Evolutionary conservation across 768 basidiomycete genomes (phyloP).

Genomic region (Ephemerocybe angulata): DNA sequence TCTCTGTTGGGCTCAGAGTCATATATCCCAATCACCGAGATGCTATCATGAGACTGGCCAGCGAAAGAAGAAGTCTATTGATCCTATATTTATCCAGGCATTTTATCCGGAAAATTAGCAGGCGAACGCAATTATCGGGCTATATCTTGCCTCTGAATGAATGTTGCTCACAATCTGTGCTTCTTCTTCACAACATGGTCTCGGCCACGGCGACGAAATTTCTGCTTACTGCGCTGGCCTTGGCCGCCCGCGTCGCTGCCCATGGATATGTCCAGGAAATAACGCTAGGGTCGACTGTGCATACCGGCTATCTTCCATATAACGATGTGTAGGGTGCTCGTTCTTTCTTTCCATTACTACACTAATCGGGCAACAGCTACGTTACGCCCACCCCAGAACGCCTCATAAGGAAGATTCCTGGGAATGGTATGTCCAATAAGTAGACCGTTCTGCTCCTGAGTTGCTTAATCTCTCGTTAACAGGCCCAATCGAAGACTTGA

Average conservation of each 20-base stretch:
- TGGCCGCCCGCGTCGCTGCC: neutral
- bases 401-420: conserved; percentile 35
- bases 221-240: neutral
- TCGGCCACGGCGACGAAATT: no score
- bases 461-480: neutral
- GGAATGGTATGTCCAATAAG: conserved; percentile 18
- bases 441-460: neutral
- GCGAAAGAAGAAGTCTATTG: no score
- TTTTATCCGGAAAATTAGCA: no score
- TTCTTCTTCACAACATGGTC: neutral
- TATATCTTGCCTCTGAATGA: neutral
- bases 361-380: conserved; percentile 11
- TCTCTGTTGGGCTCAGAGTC: no score
- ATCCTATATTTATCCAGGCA: no score
- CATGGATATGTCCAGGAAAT: conserved; percentile 38
- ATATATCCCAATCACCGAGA: no score
- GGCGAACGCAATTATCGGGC: neutral
- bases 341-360: neutral
- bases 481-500: conserved; percentile 32
- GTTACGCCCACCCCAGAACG: conserved; percentile 29
- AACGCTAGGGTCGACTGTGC: conserved; percentile 22
- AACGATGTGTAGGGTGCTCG: conserved; percentile 31
- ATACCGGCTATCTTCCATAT: conserved; percentile 35
- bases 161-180: neutral
- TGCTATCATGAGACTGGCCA: no score